Percentiles rank a stretch among this genome's conserved stretches.
These are phyloP conservation scores for Discostella pseudostelligera DNA, from an alignment of 108 stramenopile genomes.

Conservation along the genomic window DNA sequence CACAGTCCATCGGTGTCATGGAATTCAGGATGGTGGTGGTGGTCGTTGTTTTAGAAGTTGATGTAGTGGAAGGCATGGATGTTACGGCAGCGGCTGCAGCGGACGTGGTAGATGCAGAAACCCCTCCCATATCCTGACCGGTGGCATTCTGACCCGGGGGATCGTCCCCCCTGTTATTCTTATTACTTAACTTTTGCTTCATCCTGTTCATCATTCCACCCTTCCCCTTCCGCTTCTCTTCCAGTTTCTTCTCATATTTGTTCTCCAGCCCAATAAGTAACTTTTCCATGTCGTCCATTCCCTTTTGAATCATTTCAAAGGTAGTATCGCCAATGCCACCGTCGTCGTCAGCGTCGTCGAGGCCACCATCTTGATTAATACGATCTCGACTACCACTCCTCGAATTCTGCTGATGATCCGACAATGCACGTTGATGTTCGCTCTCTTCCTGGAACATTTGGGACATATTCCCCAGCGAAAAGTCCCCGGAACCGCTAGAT, in stretches of 20 bases:
- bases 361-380: conserved; percentile 5
- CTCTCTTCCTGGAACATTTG: conserved; percentile 45
- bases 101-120: not conserved
- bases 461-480: conserved; percentile 46
- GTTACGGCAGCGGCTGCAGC: not conserved
- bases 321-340: conserved; percentile 4
- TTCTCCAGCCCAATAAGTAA: conserved; percentile 22
- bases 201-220: not conserved
- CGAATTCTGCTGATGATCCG: conserved; percentile 10
- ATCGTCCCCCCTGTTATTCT: conserved; percentile 1
- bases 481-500: conserved; percentile 40
- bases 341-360: not conserved
- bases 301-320: conserved; percentile 13
- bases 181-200: conserved; percentile 8
- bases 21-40: conserved; percentile 19
- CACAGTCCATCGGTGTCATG: conserved; percentile 26
- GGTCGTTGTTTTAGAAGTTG: not conserved
- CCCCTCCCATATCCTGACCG: not conserved
- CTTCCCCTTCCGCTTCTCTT: conserved; percentile 18
- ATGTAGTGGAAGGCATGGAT: not conserved
- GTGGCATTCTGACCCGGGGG: not conserved
- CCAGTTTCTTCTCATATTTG: conserved; percentile 10
- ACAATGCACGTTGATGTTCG: conserved; percentile 38
- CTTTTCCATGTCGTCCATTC: conserved; percentile 37
- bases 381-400: not conserved